Evolutionary conservation across 306 rosid genomes (phyloP).

Genomic region (Alnus rubra): DNA sequence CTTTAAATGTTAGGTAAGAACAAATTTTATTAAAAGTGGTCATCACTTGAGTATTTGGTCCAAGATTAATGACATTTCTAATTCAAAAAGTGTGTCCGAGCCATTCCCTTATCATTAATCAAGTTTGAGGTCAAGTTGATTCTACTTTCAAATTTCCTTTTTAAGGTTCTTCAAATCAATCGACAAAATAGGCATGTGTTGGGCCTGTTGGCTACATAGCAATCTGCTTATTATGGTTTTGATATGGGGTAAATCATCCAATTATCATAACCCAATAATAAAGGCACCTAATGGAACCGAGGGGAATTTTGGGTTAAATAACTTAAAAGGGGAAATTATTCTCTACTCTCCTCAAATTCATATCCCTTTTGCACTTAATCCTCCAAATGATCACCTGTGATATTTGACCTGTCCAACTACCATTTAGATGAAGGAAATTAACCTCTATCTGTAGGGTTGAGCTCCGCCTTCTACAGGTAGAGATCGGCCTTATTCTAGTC

Average conservation of each 20-base stretch:
- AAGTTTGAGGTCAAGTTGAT: background rate
- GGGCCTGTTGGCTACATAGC: background rate
- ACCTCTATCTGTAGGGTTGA: too few relatives aligned
- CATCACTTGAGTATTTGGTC: slow-evolving; percentile 7
- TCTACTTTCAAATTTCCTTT: background rate
- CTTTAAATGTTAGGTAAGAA: slow-evolving; percentile 27
- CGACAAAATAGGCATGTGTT: slow-evolving; percentile 2
- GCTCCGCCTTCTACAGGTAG: too few relatives aligned
- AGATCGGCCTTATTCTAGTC: too few relatives aligned
- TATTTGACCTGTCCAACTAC: too few relatives aligned
- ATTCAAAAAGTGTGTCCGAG: background rate
- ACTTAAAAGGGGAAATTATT: background rate
- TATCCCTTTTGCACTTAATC: too few relatives aligned
- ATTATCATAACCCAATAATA: background rate
- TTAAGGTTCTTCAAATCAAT: background rate
- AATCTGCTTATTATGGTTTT: background rate
- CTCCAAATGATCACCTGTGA: too few relatives aligned
- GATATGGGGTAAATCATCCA: background rate
- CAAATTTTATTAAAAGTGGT: background rate
- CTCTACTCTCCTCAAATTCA: background rate
- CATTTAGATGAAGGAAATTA: too few relatives aligned
- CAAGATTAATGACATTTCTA: background rate
- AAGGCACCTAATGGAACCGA: background rate
- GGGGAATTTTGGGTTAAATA: background rate
- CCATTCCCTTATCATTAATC: background rate